phyloP scores from a whole-genome alignment of 768 basidiomycete species.

The Boletus huronensis region DNA sequence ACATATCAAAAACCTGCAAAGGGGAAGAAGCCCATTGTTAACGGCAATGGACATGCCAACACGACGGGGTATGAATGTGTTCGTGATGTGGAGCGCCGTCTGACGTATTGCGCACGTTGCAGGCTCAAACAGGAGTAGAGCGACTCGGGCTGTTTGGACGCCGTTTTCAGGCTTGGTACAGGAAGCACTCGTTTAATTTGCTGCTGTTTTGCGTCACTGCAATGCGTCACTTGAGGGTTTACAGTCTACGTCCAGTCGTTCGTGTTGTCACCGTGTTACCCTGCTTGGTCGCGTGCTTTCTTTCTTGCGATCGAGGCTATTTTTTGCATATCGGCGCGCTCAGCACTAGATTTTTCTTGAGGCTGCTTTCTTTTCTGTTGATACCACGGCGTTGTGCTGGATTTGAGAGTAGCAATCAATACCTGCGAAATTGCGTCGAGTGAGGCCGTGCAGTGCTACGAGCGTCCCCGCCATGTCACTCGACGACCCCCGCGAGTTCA shows the following conservation, averaged over 20 bases:
- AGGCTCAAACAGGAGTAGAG: slow-evolving; percentile 37
- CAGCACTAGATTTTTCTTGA: slow-evolving; percentile 12
- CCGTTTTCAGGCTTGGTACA: background rate
- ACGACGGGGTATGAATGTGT: slow-evolving; percentile 28
- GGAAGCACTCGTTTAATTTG: slow-evolving; percentile 15
- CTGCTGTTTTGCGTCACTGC: slow-evolving; percentile 2
- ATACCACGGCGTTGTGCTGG: slow-evolving; percentile 13
- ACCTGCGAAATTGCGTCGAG: background rate
- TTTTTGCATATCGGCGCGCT: slow-evolving; percentile 9
- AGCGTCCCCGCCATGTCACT: slow-evolving; percentile 12
- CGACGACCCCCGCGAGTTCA: slow-evolving; percentile 43
- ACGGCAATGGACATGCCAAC: slow-evolving; percentile 46
- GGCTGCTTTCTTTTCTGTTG: slow-evolving; percentile 2
- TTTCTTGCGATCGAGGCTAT: slow-evolving; percentile 15
- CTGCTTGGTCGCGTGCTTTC: slow-evolving; percentile 10
- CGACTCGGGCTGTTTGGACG: background rate
- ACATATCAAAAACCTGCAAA: slow-evolving; percentile 70
- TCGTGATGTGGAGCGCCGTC: background rate
- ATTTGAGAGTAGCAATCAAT: slow-evolving; percentile 1
- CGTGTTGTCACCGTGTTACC: slow-evolving; percentile 15
- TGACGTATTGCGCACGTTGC: background rate
- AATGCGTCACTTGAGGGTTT: slow-evolving; percentile 5
- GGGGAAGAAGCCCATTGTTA: slow-evolving; percentile 31
- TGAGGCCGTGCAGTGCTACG: no score
- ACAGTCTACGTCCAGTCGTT: slow-evolving; percentile 15